Base-by-base conservation (phyloP, 2,329 filamentous ascomycete genomes). In the Xylaria sp. region DNA sequence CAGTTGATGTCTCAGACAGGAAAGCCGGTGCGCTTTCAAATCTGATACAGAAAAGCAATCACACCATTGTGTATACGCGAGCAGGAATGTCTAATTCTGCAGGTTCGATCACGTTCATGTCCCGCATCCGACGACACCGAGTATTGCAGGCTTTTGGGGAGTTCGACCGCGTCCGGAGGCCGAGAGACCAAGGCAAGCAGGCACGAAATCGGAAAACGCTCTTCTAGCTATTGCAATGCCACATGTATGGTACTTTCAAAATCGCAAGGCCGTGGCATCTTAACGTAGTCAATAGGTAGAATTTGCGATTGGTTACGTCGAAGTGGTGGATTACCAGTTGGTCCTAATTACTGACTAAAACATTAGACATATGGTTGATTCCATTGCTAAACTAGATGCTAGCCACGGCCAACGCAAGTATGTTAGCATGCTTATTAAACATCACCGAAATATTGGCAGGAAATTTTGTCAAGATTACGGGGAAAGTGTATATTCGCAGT, bases 121-220 rank as follows among this genome's bases (percentile, higher is more conserved):
- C n/a, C 13, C 6, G 15, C 19, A 29, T 46, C 46, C 35, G 27
- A 62, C 31, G 9, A 40, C 5, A 19, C 40, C 17, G 80, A 79
- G 78, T 1, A 81, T 82, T 15, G 78, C 80, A 2, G 80, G 82
- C 49, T 83, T 82, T 54, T 74, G 80, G n/a, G 19, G 80, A 79
- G 0, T 79, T 80, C 0, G 74, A 81, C 38, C 80, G 80, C 1
- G 75, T 74, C 3, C 81, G 79, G 80, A 81, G 79, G 1, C 68
- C 81, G 1, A 70, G 72, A 54, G 79, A 79, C 1, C 79, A 81
- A 60, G 78, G 79, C 0, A 70, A 74, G 64, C 60, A 77, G 38
- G 70, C 69, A 1, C 74, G 72, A 0, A 63, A 59, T 8, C 63
- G 71, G 0, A 72, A 73, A 9, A 78, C 43, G 79, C 78, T 0